Evolutionary conservation across 805 yeast species (phyloP).

Genomic region (Sugiyamaella lignohabitans): DNA sequence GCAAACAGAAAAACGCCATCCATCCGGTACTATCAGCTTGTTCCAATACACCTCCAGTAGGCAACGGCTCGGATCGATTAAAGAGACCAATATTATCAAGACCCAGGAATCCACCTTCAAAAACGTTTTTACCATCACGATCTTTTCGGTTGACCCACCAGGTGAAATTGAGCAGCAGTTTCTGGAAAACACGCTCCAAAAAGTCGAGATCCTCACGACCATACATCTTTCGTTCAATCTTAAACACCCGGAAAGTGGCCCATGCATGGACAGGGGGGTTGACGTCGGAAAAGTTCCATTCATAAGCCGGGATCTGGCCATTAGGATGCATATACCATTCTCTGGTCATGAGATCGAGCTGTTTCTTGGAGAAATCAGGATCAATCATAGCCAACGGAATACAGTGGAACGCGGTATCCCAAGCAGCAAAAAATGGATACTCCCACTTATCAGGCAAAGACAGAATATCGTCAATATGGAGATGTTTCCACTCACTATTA

Average conservation of each 20-base stretch:
- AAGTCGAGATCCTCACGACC: slow-evolving; percentile 77
- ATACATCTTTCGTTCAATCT: slow-evolving; percentile 78
- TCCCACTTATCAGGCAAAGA: slow-evolving; percentile 95
- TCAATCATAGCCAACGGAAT: slow-evolving; percentile 90
- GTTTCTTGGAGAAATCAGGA: slow-evolving; percentile 85
- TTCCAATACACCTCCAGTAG: slow-evolving; percentile 83
- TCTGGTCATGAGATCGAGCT: slow-evolving; percentile 75
- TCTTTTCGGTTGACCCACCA: slow-evolving; percentile 98
- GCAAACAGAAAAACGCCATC: slow-evolving; percentile 91
- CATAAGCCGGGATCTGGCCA: slow-evolving; percentile 96
- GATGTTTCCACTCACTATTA: slow-evolving; percentile 81
- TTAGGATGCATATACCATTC: slow-evolving; percentile 98
- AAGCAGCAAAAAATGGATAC: slow-evolving; percentile 91
- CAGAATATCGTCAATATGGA: slow-evolving; percentile 79
- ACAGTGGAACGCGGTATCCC: slow-evolving; percentile 96
- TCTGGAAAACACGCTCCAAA: slow-evolving; percentile 88
- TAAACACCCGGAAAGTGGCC: slow-evolving; percentile 83
- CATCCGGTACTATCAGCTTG: slow-evolving; percentile 97
- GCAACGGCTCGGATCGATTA: slow-evolving; percentile 87
- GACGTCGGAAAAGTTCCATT: slow-evolving; percentile 94
- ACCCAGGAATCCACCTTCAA: slow-evolving; percentile 92
- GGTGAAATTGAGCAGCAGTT: slow-evolving; percentile 78
- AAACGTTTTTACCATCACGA: slow-evolving; percentile 75
- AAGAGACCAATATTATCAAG: slow-evolving; percentile 88
- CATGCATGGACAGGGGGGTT: slow-evolving; percentile 97